These are phyloP conservation scores for Phyllosticta citriasiana DNA, from an alignment of 2,329 filamentous ascomycete species.

Conservation along the genomic window DNA sequence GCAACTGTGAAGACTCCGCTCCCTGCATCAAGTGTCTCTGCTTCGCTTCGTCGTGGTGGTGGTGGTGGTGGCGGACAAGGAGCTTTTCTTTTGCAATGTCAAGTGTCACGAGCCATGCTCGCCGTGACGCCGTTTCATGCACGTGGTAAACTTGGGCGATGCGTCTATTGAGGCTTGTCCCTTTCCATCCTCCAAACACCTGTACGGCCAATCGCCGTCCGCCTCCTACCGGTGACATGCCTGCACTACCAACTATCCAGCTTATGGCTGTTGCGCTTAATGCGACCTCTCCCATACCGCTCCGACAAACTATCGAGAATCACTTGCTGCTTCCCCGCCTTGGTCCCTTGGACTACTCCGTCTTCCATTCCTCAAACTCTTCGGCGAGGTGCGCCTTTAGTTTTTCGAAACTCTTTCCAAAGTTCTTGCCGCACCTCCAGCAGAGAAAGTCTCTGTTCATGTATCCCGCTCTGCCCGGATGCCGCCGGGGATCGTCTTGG, in stretches of 20 bases:
- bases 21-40: not conserved
- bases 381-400: conserved; percentile 65
- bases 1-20: too few species aligned
- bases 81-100: not conserved
- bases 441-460: conserved; percentile 59
- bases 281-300: not conserved
- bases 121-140: not conserved
- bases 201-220: not conserved
- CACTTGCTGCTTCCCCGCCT: not conserved
- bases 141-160: not conserved
- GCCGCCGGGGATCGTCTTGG: conserved; percentile 51
- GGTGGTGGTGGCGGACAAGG: not conserved
- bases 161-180: not conserved
- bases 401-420: conserved; percentile 61
- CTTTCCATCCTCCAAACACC: not conserved
- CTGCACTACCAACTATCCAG: not conserved
- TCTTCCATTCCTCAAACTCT: conserved; percentile 70
- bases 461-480: conserved; percentile 48
- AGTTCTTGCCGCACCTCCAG: conserved; percentile 72
- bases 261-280: not conserved
- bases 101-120: not conserved
- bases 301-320: not conserved
- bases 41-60: not conserved
- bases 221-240: not conserved
- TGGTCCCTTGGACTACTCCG: conserved; percentile 32